A percentile compares a stretch with the other conserved stretches of the same genome.
These are phyloP conservation scores for Boletus smithii DNA, from an alignment of 1,284 basidiomycete species.

Conservation along the genomic window DNA sequence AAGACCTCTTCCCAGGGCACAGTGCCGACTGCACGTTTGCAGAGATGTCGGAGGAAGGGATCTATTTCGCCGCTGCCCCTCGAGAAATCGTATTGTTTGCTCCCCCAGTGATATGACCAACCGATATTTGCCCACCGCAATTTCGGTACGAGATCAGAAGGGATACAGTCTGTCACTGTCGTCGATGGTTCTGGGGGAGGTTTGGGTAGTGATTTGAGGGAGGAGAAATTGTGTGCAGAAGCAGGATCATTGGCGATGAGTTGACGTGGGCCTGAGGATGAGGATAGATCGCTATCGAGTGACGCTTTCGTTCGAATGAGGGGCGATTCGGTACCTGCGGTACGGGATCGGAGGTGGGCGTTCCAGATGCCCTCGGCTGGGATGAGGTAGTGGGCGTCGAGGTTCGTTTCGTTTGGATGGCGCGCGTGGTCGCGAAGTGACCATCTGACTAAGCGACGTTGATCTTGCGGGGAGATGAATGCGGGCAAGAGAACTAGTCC, in stretches of 20 bases:
- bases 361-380: slow-evolving; percentile 75
- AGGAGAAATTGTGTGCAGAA: slow-evolving; percentile 44
- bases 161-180: slow-evolving; percentile 43
- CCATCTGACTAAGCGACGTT: slow-evolving; percentile 65
- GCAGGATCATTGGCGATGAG: slow-evolving; percentile 69
- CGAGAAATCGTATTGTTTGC: slow-evolving; percentile 86
- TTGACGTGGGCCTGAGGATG: slow-evolving; percentile 52
- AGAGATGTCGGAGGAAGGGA: slow-evolving; percentile 51
- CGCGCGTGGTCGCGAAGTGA: slow-evolving; percentile 72
- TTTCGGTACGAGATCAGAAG: slow-evolving; percentile 60
- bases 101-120: slow-evolving; percentile 90
- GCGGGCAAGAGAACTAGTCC: slow-evolving; percentile 80
- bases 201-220: slow-evolving; percentile 51
- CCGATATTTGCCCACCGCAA: slow-evolving; percentile 92
- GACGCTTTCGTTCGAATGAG: slow-evolving; percentile 41
- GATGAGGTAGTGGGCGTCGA: slow-evolving; percentile 79
- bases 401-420: slow-evolving; percentile 80
- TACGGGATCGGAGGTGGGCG: slow-evolving; percentile 42
- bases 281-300: slow-evolving; percentile 23
- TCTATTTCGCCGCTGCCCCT: slow-evolving; percentile 64
- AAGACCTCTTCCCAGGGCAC: slow-evolving; percentile 74
- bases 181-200: slow-evolving; percentile 56
- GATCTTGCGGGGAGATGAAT: slow-evolving; percentile 58
- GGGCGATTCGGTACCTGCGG: slow-evolving; percentile 23
- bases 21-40: slow-evolving; percentile 54